Base-by-base conservation (phyloP, 2,329 filamentous ascomycete genomes). In the Botrytis aclada region DNA sequence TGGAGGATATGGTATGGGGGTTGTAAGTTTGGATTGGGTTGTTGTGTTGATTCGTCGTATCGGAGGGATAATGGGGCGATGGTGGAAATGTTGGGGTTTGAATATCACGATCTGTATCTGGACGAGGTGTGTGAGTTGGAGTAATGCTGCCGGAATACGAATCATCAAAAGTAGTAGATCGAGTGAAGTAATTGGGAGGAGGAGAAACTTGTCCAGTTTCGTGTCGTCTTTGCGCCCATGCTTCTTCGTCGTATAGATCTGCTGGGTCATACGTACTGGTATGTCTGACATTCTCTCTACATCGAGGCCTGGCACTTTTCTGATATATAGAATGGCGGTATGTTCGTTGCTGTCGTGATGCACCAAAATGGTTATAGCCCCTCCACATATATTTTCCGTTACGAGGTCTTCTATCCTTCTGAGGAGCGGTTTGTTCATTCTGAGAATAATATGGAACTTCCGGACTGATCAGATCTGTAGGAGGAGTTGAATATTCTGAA, bases 11-110 rank as follows among this genome's bases (percentile, higher is more conserved):
- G 6, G 47, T 41, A 18, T 41, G 64, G 1, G 47, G 47, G 1
- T 14, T 6, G 0, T 41, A 3, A 18, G 6, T 1, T 29, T 56
- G 51, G 14, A 0, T 0, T 8, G 14, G 6, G 12, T 22, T 1
- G 1, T 12, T 22, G 16, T 20, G 4, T 14, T 29, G 64, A 39
- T 5, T 1, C 6, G 10, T 12, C 0, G 12, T 8, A n/a, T 39
- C 10, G 14, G 47, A 2, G 7, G 47, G 25, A 8, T 29, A 8
- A 7, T 18, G 14, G 0, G 45, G 16, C 22, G 1, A 25, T 20
- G 7, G 8, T 32, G 8, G 10, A 37, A 29, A 25, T 0, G 1
- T 10, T 22, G 14, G 2, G 8, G 7, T 20, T 3, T n/a, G 22
- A 5, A 7, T 7, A n/a, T n/a, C 25, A n/a, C 12, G 32, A 3